A percentile compares a stretch with the other conserved stretches of the same genome.
Conservation (phyloP, 805 yeast genomes). For the Metschnikowia gelsemii region DNA sequence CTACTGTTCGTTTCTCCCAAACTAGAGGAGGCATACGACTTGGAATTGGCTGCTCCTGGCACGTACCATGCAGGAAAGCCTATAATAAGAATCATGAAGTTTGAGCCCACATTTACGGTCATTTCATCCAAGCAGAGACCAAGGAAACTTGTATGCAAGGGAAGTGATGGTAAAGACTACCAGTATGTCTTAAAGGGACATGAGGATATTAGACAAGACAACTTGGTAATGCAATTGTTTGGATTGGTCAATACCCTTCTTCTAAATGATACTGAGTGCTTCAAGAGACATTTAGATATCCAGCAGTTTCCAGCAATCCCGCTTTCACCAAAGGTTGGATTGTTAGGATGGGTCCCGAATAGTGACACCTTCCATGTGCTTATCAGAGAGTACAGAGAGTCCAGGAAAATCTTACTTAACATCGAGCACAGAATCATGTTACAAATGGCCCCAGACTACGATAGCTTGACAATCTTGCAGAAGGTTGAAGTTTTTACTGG, state of each 20-base stretch:
- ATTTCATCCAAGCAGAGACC: conserved; percentile 97
- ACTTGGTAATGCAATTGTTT: conserved; percentile 94
- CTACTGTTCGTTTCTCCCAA: conserved; percentile 93
- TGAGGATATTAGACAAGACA: conserved; percentile 97
- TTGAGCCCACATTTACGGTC: conserved; percentile 82
- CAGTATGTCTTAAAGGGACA: conserved; percentile 87
- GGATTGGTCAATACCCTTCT: conserved; percentile 91
- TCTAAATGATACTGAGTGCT: conserved; percentile 89
- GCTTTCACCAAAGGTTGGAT: conserved; percentile 93
- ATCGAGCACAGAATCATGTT: conserved; percentile 94
- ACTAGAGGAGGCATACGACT: conserved; percentile 69
- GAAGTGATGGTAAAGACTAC: conserved; percentile 91
- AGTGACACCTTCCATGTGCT: conserved; percentile 95
- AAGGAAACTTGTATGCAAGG: conserved; percentile 72
- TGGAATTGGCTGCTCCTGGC: conserved; percentile 92
- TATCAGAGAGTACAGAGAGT: conserved; percentile 89
- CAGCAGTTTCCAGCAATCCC: conserved; percentile 94
- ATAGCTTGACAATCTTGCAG: conserved; percentile 80
- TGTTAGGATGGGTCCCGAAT: conserved; percentile 96
- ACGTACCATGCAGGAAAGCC: conserved; percentile 85
- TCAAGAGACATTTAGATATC: conserved; percentile 90
- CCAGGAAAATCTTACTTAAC: conserved; percentile 82
- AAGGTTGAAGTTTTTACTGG: conserved; percentile 96
- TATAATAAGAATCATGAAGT: conserved; percentile 64
- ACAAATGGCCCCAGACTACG: conserved; percentile 98